Evolutionary conservation across 805 yeast genomes (phyloP).

Genomic region (Pichia heedii): DNA sequence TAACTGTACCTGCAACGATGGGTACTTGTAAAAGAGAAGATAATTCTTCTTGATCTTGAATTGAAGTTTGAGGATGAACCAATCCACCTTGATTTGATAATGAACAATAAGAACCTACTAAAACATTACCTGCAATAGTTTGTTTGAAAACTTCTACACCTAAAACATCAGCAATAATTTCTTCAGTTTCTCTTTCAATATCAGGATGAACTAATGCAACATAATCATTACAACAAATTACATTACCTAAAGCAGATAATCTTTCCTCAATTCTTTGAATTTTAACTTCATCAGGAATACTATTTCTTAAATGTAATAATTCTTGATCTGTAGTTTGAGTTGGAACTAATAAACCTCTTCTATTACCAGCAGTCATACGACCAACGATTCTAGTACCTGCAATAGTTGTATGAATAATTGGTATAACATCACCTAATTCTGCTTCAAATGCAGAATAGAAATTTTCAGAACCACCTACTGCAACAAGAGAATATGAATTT

Average conservation of each 20-base stretch:
- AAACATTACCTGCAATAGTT: conserved; percentile 95
- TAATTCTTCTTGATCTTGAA: conserved; percentile 97
- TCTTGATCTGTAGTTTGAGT: conserved; percentile 98
- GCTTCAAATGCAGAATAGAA: conserved; percentile 94
- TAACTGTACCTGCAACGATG: conserved; percentile 95
- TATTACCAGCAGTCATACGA: conserved; percentile 96
- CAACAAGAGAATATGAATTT: conserved; percentile 91
- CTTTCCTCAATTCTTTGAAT: conserved; percentile 98
- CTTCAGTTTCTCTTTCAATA: conserved; percentile 98
- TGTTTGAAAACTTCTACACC: conserved; percentile 99
- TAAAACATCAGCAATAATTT: conserved; percentile 91
- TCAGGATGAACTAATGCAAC: conserved; percentile 99
- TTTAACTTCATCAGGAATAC: conserved; percentile 89
- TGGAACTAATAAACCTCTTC: conserved; percentile 95
- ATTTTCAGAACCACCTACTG: conserved; percentile 88
- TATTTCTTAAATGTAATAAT: conserved; percentile 92
- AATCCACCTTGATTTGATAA: conserved; percentile 96
- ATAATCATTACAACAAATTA: conserved; percentile 96
- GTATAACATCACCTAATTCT: conserved; percentile 91
- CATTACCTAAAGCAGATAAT: conserved; percentile 93
- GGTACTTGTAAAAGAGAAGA: conserved; percentile 95
- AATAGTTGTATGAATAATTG: conserved; percentile 93
- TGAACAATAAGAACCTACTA: conserved; percentile 94
- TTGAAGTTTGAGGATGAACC: conserved; percentile 95
- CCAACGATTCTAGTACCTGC: conserved; percentile 98